Base-by-base conservation (phyloP, 768 basidiomycete genomes). In the Tephrocybe sp. region DNA sequence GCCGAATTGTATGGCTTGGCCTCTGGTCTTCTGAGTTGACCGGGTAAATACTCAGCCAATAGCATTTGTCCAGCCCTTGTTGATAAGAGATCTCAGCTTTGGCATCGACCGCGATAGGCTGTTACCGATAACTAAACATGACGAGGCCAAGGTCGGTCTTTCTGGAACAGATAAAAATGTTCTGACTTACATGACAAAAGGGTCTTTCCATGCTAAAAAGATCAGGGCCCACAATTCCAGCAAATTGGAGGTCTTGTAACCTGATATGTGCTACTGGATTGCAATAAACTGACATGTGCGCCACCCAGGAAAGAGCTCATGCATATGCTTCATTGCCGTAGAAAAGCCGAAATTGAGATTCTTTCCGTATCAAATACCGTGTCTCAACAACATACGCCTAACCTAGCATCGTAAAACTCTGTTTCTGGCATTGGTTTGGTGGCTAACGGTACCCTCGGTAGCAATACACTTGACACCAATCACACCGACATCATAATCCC, bases 331-430 rank as follows among this genome's bases (percentile, higher is more conserved):
- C 83, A 88, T 61, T 73, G 69, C 4, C 80, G 89, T n/a, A 81
- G 84, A 38, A 97, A 97, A 67, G 94, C 94, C 3, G 95, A 98
- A 67, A 94, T 94, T 40, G 91, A 98, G 62, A 74, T 89, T 34
- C 61, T 91, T 29, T 67, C 67, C 11, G 59, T 56, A 12, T 60
- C 53, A 19, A 50, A 44, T 34, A 10, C 54, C 18, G 38, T 29
- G 27, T 27, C 25, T 29, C 22, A 5, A 18, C 19, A 9, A 15
- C 37, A 19, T 6, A 12, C 37, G 27, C 11, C 27, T 29, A 22
- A 4, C 16, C n/a, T n/a, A n/a, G n/a, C n/a, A n/a, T 9, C 16
- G 29, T 23, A 22, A 33, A 36, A 24, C 30, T 31, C 45, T 39
- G 27, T 13, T 42, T 55, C 11, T 6, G 22, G 33, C 27, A 50